Percentiles rank a stretch among this genome's conserved stretches.
These are phyloP conservation scores for Pholiota molesta DNA, from an alignment of 768 basidiomycete species.

Conservation along the genomic window DNA sequence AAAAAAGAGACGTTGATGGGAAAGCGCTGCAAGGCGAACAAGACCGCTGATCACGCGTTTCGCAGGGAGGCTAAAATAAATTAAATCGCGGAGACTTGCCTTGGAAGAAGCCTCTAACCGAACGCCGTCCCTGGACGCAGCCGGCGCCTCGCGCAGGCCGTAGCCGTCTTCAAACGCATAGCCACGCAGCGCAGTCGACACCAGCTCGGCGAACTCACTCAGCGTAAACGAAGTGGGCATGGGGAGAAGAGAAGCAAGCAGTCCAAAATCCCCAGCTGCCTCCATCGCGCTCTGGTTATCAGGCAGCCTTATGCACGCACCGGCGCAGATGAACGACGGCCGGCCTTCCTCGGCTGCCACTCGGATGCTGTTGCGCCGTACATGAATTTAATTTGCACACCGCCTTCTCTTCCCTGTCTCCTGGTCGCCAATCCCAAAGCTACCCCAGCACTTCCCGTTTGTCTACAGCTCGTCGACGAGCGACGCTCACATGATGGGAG, in stretches of 20 bases:
- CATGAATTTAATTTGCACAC: slow-evolving; percentile 7
- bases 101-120: not conserved
- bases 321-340: not conserved
- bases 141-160: not conserved
- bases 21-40: not conserved
- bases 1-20: not conserved
- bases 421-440: not conserved
- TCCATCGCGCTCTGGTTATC: not conserved
- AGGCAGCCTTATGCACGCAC: not conserved
- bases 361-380: slow-evolving; percentile 2
- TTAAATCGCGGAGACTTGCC: slow-evolving; percentile 5
- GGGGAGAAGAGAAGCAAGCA: not conserved
- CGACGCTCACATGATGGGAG: no score
- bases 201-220: slow-evolving; percentile 8
- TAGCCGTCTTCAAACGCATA: not conserved
- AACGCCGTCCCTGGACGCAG: not conserved
- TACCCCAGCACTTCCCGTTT: not conserved
- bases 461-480: not conserved
- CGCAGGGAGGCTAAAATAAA: not conserved
- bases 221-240: slow-evolving; percentile 4
- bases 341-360: not conserved
- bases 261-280: not conserved
- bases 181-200: not conserved
- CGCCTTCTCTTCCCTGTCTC: not conserved
- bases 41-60: slow-evolving; percentile 1